Evolutionary conservation across 805 yeast genomes (phyloP), one percentile per base, ranked within the genome.

Genomic region (Saccharomycopsis fermentans): DNA sequence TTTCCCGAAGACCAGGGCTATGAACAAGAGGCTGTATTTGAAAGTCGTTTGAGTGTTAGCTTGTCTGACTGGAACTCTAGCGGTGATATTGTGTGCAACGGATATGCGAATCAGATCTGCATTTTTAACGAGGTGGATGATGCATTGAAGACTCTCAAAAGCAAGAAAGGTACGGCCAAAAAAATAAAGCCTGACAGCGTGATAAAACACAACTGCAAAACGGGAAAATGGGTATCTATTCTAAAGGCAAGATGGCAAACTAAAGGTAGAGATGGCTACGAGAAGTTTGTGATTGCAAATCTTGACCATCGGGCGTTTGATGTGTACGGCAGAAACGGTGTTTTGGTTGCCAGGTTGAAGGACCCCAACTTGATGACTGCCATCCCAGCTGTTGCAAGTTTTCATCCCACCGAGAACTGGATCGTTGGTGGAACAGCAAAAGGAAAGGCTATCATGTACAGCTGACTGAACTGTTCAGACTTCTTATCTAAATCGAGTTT

Each of bases 201-300:
- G 9, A 75, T 92, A 55, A 81, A 80, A 58, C 99, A 94, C 68
- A 94, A 94, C 67, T 94, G 99, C 72, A 96, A 92, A 70, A 87
- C 97, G 0, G 99, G 99, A 0, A 77, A 96, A 63, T 92, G 99
- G 99, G 96, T 94, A 0, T 84, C 96, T 1, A 92, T 92, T 53
- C 73, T 92, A 59, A 90, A 92, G 65, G 83, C 97, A 0, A 79
- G 83, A 66, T 92, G 97, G 95, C 97, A 94, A 61, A 69, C 71
- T 1, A 72, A 77, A 35, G 95, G 96, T 0, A 67, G 64, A 6
- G 96, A 90, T 67, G 81, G 83, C 0, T 75, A 80, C 34, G 87
- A 90, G 63, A 90, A 92, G 66, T 90, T 94, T 70, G 87, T 86
- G 17, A 92, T 92, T 65, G 98, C 88, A 12, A 92, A 92, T 69